phyloP scores from a whole-genome alignment of 2,329 filamentous ascomycete genomes.

The Trichoderma citrinoviride region DNA sequence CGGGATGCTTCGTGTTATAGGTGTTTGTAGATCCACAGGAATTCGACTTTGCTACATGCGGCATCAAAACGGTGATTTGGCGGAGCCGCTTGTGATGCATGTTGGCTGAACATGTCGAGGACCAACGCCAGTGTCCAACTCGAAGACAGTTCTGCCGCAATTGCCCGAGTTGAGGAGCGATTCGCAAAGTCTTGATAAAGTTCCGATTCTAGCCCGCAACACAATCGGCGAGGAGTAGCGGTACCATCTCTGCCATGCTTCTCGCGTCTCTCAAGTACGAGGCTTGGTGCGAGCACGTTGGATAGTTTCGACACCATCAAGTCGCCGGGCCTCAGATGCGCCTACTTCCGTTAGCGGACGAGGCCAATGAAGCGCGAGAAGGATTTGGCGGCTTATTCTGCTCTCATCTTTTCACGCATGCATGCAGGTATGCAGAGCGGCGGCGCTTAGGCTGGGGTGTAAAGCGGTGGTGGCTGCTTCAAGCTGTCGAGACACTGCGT shows the following conservation, averaged over 20 bases:
- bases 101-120: conserved; percentile 1
- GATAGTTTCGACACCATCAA: neutral
- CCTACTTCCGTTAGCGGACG: neutral
- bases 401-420: neutral
- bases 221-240: neutral
- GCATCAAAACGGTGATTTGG: conserved; percentile 5
- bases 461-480: neutral
- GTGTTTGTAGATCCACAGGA: conserved; percentile 1
- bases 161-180: neutral
- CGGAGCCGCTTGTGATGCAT: conserved; percentile 16
- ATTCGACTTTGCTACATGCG: conserved; percentile 1
- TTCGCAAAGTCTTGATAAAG: neutral
- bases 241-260: neutral
- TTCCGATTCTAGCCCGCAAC: neutral
- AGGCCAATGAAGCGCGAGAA: conserved; percentile 9
- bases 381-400: conserved; percentile 7
- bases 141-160: neutral
- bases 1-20: conserved; percentile 9
- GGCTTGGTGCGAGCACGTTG: neutral
- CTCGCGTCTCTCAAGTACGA: neutral
- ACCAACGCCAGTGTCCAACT: conserved; percentile 11
- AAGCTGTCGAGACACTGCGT: neutral
- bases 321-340: neutral
- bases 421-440: conserved; percentile 13
- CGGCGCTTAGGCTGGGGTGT: conserved; percentile 21